These are phyloP conservation scores for Erysimum cheiranthoides DNA, from an alignment of 345 rosid genomes.

Conservation along the genomic window DNA sequence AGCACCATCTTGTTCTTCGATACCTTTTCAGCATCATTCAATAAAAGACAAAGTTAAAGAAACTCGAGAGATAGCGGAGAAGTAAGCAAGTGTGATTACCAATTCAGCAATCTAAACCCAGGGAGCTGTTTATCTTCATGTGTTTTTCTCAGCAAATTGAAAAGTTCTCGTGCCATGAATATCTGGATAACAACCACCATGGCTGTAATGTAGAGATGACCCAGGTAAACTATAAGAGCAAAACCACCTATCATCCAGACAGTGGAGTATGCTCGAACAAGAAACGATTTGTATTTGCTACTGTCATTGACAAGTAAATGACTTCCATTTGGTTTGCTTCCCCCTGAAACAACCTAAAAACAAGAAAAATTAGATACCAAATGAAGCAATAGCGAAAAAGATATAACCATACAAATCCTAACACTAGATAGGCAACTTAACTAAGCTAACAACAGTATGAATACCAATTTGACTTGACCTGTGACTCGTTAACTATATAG, in stretches of 20 bases:
- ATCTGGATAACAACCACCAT: constrained; percentile 87
- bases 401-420: background rate
- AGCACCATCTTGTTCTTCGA: background rate
- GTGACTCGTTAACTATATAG: background rate
- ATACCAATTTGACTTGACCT: background rate
- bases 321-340: constrained; percentile 62
- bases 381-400: background rate
- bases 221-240: constrained; percentile 68
- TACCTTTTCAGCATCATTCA: background rate
- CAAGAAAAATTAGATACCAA: background rate
- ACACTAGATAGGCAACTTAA: constrained; percentile 16
- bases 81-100: constrained; percentile 51
- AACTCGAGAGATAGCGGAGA: background rate
- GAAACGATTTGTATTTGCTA: constrained; percentile 70
- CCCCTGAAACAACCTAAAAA: constrained; percentile 54
- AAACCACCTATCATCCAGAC: constrained; percentile 87
- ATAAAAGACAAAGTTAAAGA: background rate
- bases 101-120: constrained; percentile 76
- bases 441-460: constrained; percentile 2
- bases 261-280: constrained; percentile 67
- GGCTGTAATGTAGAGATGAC: constrained; percentile 87
- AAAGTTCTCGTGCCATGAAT: constrained; percentile 79
- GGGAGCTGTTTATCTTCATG: constrained; percentile 83
- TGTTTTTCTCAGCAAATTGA: constrained; percentile 69
- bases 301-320: constrained; percentile 66